Evolutionary conservation across 2,329 filamentous ascomycete species (phyloP).

Genomic region (Stagonosporopsis chrysanthemi): DNA sequence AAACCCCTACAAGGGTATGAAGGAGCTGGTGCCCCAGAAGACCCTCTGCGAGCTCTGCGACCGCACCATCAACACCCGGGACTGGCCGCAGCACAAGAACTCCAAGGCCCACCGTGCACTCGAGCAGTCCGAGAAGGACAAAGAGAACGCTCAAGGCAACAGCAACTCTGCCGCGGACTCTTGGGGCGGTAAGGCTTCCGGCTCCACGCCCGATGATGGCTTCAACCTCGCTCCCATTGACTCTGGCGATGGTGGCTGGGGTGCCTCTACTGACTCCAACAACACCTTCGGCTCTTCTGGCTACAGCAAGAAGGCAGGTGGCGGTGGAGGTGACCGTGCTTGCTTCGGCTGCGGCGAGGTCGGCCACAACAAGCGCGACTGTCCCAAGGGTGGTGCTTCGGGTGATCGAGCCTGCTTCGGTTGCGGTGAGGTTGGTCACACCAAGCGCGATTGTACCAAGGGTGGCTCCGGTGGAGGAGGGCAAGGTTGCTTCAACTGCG

Average conservation of each 20-base stretch:
- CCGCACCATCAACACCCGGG: slow-evolving; percentile 38
- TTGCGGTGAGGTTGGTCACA: slow-evolving; percentile 36
- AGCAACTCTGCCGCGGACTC: slow-evolving; percentile 3
- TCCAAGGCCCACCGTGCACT: slow-evolving; percentile 43
- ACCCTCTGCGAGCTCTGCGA: slow-evolving; percentile 45
- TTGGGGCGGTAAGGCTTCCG: slow-evolving; percentile 20
- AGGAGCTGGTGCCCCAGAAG: slow-evolving; percentile 24
- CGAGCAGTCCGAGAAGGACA: slow-evolving; percentile 29
- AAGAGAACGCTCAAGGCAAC: slow-evolving; percentile 27
- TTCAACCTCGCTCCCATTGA: slow-evolving; percentile 10
- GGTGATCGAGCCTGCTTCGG: slow-evolving; percentile 32
- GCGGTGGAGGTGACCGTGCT: slow-evolving; percentile 27
- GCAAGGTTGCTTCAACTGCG: slow-evolving; percentile 44
- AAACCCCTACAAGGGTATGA: slow-evolving; percentile 37
- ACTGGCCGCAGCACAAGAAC: slow-evolving; percentile 43
- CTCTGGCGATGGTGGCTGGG: slow-evolving; percentile 55
- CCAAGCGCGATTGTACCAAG: slow-evolving; percentile 37
- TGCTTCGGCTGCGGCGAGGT: slow-evolving; percentile 38
- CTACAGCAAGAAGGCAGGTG: slow-evolving; percentile 17
- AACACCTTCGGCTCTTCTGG: slow-evolving; percentile 32
- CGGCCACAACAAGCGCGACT: slow-evolving; percentile 39
- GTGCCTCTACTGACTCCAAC: slow-evolving; percentile 9
- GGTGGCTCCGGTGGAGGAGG: slow-evolving; percentile 19
- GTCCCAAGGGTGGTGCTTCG: slow-evolving; percentile 22
- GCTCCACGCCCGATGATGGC: slow-evolving; percentile 8